Evolutionary conservation across 495 filamentous ascomycete species (phyloP).

Genomic region (Geopyxis carbonaria): DNA sequence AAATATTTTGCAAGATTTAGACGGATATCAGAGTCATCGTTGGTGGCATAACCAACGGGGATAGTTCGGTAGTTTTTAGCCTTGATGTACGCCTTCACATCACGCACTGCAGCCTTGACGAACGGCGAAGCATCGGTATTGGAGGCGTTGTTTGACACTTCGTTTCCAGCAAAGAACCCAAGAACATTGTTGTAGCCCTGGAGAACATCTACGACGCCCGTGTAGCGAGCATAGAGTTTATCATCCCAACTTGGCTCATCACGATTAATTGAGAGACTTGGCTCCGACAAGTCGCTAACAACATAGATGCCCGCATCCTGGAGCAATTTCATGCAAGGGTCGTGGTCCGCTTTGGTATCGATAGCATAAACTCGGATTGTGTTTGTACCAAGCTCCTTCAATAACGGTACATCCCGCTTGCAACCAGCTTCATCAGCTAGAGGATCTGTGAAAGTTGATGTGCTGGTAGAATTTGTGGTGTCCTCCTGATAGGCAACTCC

Average conservation of each 20-base stretch:
- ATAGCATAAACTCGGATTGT: constrained; percentile 87
- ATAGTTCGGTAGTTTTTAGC: constrained; percentile 56
- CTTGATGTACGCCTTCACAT: constrained; percentile 85
- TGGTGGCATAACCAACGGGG: constrained; percentile 88
- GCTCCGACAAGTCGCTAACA: constrained; percentile 72
- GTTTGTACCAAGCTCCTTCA: constrained; percentile 66
- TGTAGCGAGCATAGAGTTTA: constrained; percentile 61
- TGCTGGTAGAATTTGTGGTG: constrained; percentile 28
- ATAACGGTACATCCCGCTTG: constrained; percentile 64
- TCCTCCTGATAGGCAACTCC: constrained; percentile 78
- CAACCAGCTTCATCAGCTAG: constrained; percentile 53
- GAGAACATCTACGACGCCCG: constrained; percentile 62
- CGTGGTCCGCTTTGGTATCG: constrained; percentile 61
- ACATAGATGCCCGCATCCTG: constrained; percentile 85
- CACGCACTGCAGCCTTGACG: constrained; percentile 90
- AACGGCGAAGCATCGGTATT: constrained; percentile 79
- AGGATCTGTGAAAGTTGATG: constrained; percentile 41
- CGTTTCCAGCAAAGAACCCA: constrained; percentile 95
- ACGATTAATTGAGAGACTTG: constrained; percentile 66
- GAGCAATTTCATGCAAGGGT: constrained; percentile 67
- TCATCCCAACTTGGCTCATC: constrained; percentile 59
- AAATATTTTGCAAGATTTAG: constrained; percentile 70
- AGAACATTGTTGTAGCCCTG: constrained; percentile 68
- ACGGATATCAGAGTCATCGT: constrained; percentile 72
- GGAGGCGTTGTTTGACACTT: constrained; percentile 68